Evolutionary conservation across 306 rosid species (phyloP).

Genomic region (Malus orientalis): DNA sequence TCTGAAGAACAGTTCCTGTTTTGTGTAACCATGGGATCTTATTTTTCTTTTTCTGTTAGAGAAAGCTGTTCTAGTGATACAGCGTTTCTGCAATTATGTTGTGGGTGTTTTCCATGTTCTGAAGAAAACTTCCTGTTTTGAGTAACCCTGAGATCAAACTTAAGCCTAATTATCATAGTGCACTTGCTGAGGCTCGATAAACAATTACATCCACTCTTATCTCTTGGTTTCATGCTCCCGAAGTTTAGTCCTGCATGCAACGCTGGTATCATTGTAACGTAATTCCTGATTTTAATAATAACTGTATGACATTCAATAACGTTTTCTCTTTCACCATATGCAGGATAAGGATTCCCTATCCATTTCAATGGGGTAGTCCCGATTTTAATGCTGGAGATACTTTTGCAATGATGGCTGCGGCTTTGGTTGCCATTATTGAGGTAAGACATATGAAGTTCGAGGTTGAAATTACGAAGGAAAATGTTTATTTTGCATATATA

Average conservation of each 20-base stretch:
- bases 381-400: slow-evolving; percentile 61
- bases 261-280: not conserved
- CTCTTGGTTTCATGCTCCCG: not conserved
- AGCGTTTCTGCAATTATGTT: not conserved
- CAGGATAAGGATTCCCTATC: slow-evolving; percentile 91
- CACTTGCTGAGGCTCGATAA: not conserved
- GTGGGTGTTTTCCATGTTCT: not conserved
- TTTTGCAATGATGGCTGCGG: slow-evolving; percentile 66
- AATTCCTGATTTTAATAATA: not conserved
- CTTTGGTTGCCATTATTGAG: slow-evolving; percentile 73
- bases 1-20: not conserved
- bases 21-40: not conserved
- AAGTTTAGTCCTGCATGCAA: not conserved
- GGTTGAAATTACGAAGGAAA: not conserved
- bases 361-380: slow-evolving; percentile 89
- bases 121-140: not conserved
- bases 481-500: not conserved
- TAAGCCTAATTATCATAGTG: not conserved
- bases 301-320: not conserved
- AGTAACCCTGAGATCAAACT: not conserved
- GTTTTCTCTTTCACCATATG: slow-evolving; percentile 11
- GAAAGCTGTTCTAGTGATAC: not conserved
- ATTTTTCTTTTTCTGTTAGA: not conserved
- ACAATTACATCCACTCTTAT: not conserved
- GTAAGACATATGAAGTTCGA: slow-evolving; percentile 15